Evolutionary conservation across 768 basidiomycete species (phyloP).

Genomic region (Suillus alpinus): DNA sequence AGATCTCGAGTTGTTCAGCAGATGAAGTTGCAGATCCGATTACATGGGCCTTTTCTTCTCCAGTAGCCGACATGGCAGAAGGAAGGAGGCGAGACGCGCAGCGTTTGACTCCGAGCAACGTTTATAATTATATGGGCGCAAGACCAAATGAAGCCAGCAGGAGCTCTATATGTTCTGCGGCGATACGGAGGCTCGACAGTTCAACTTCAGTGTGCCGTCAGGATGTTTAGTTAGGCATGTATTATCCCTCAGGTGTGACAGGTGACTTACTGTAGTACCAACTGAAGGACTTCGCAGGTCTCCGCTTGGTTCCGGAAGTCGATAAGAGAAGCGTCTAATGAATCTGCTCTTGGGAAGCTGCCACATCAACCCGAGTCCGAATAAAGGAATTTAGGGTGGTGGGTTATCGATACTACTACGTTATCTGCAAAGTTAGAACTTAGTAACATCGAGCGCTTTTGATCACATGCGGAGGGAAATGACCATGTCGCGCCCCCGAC

Average conservation of each 20-base stretch:
- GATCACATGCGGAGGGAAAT: neutral
- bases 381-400: neutral
- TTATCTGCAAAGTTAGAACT: neutral
- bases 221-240: neutral
- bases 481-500: neutral
- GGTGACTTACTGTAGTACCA: neutral
- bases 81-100: neutral
- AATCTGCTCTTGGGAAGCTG: neutral
- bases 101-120: neutral
- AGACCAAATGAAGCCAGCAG: neutral
- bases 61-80: constrained; percentile 3
- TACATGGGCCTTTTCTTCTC: constrained; percentile 6
- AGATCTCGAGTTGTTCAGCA: constrained; percentile 24
- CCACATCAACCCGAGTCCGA: neutral
- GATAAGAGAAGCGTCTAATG: neutral
- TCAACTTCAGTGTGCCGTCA: neutral
- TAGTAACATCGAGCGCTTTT: neutral
- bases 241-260: neutral
- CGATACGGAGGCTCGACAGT: neutral
- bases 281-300: neutral
- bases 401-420: neutral
- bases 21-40: neutral
- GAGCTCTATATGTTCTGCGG: neutral
- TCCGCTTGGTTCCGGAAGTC: neutral
- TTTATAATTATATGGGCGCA: constrained; percentile 3